Percentiles rank a stretch among this genome's conserved stretches.
Evolutionary conservation across 805 yeast genomes (phyloP).

Genomic region (Suhomyces tanzawaensis): DNA sequence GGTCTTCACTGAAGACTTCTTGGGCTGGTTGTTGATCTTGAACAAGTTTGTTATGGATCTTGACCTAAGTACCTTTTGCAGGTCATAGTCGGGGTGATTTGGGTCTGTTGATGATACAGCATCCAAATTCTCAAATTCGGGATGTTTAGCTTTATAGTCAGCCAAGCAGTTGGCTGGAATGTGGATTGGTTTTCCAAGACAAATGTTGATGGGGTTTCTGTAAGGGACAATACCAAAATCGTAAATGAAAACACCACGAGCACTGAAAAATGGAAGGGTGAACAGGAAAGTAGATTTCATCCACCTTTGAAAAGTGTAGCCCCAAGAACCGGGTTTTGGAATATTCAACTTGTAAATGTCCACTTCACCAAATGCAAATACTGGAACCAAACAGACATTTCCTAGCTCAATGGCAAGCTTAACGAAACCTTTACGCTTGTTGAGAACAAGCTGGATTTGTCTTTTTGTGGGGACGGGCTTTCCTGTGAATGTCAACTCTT

Average conservation of each 20-base stretch:
- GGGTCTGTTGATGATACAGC: background rate
- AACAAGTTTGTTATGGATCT: slow-evolving; percentile 31
- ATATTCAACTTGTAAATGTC: slow-evolving; percentile 47
- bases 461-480: slow-evolving; percentile 21
- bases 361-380: slow-evolving; percentile 88
- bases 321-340: slow-evolving; percentile 39
- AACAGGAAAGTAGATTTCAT: slow-evolving; percentile 72
- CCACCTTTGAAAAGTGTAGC: slow-evolving; percentile 65
- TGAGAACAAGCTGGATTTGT: slow-evolving; percentile 65
- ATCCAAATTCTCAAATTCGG: slow-evolving; percentile 22
- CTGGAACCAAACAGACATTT: slow-evolving; percentile 79
- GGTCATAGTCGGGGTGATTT: slow-evolving; percentile 31
- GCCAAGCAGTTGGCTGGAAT: slow-evolving; percentile 45
- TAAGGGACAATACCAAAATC: slow-evolving; percentile 90
- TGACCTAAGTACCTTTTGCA: slow-evolving; percentile 28
- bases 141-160: slow-evolving; percentile 30
- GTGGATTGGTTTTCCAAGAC: slow-evolving; percentile 65
- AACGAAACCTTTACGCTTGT: slow-evolving; percentile 83
- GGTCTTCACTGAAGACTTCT: slow-evolving; percentile 17
- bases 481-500: background rate
- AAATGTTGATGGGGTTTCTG: slow-evolving; percentile 75
- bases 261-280: slow-evolving; percentile 87
- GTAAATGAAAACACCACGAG: slow-evolving; percentile 88
- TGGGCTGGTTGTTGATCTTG: slow-evolving; percentile 16
- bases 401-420: slow-evolving; percentile 80